Evolutionary conservation across 208 protist genomes (phyloP), one percentile per base, ranked within the genome.

Genomic region (Trypanosoma boissoni): DNA sequence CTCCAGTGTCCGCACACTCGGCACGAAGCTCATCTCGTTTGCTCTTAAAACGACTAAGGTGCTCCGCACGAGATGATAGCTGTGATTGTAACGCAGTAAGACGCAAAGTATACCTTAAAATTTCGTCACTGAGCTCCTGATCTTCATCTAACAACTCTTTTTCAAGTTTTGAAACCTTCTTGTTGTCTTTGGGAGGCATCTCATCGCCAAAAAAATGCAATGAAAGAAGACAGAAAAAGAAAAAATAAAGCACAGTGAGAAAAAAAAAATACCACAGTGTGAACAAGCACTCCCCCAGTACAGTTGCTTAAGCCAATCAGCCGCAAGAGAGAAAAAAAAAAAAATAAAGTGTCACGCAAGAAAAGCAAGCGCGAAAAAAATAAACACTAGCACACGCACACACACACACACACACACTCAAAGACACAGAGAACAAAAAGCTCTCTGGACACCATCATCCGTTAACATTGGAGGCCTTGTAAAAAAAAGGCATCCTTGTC

Each of bases 61-160:
- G 65, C 14, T 82, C 75, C 66, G 91, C 75, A 12, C 80, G 71
- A 28, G 50, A 57, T 0, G 83, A 27, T 58, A 91, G 86, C 5
- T 79, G 56, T 18, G 53, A 56, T 53, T 95, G 86, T 10, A 95
- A 68, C 0, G 80, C 80, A 27, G 72, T 71, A 10, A 92, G 50
- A 32, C 76, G 78, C 9, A 91, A 61, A 34, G 57, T 72, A 4
- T 74, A 29, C 18, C 72, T 58, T 2, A 59, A 57, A 50, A 89
- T 83, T 23, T 91, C 80, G 44, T 91, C 83, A 37, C 43, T 76
- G 1, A 95, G 31, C 53, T 76, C 70, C 50, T 88, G 79, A 1
- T 88, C 80, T 44, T 86, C 86, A 46, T 85, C 84, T 37, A 69
- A 59, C 6, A 76, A 32, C 2, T 73, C 74, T 27, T 58, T 83